A percentile compares a stretch with the other conserved stretches of the same genome.
Conservation (phyloP, 2,329 filamentous ascomycete genomes). For the Ophiostoma tasmaniense region DNA sequence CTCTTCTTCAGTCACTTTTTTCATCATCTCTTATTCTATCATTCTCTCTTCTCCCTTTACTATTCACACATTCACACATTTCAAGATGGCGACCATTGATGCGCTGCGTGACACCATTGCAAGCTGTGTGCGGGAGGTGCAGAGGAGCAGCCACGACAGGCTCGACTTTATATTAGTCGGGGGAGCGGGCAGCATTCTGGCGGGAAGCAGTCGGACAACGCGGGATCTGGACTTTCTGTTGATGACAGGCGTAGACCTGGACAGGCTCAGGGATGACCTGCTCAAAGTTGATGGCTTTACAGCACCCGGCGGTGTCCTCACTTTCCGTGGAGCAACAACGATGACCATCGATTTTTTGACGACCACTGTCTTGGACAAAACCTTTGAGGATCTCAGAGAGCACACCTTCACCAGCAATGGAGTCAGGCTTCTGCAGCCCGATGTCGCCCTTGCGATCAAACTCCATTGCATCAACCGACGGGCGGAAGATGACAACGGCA, state of each 20-base stretch:
- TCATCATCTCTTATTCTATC: too few species aligned
- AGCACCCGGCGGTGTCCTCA: neutral
- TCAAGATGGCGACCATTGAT: too few species aligned
- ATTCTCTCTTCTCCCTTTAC: too few species aligned
- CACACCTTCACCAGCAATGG: neutral
- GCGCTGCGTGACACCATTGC: neutral
- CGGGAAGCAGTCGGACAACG: neutral
- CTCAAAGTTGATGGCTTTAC: neutral
- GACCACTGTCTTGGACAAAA: neutral
- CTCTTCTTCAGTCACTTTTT: too few species aligned
- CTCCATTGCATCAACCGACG: neutral
- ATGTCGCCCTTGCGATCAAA: neutral
- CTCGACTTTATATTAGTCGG: neutral
- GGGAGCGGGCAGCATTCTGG: neutral
- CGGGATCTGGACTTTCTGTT: neutral
- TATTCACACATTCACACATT: too few species aligned
- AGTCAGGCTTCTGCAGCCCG: neutral
- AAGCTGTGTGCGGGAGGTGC: neutral
- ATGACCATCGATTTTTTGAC: neutral
- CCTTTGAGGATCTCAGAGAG: neutral
- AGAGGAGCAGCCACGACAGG: too few species aligned
- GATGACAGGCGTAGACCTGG: neutral
- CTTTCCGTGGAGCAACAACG: neutral
- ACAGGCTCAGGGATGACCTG: neutral
- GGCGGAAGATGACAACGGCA: neutral